Conservation (phyloP, 2,329 filamentous ascomycete genomes). For the Hypomyces rosellus region DNA sequence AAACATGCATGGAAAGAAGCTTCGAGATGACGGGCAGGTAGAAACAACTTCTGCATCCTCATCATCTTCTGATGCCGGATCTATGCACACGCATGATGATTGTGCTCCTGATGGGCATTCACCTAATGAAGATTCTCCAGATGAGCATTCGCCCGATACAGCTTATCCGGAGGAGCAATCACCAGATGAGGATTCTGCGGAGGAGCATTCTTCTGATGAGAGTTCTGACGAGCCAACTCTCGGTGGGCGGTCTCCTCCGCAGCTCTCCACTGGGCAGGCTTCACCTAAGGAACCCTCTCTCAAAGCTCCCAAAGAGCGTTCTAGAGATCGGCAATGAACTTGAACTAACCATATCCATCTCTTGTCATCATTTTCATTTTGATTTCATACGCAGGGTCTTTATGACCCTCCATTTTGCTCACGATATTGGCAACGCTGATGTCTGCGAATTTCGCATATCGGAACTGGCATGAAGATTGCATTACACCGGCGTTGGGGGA, state of each 20-base stretch:
- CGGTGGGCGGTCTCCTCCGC: not conserved
- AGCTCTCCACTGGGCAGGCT: not conserved
- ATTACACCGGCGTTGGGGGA: constrained; percentile 27
- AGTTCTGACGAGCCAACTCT: no score
- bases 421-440: constrained; percentile 17
- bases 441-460: constrained; percentile 17
- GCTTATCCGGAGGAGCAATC: no score
- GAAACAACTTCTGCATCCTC: constrained; percentile 21
- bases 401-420: constrained; percentile 9
- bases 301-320: no score
- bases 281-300: not conserved
- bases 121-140: no score
- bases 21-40: constrained; percentile 29
- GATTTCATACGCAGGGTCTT: constrained; percentile 4
- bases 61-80: constrained; percentile 29
- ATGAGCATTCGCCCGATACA: no score
- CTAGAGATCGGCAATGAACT: no score
- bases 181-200: no score
- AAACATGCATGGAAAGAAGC: constrained; percentile 38
- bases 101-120: no score
- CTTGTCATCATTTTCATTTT: constrained; percentile 1
- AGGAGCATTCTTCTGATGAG: no score
- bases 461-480: constrained; percentile 25
- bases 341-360: not conserved
- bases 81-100: constrained; percentile 8